Evolutionary conservation across 2,329 filamentous ascomycete species (phyloP), one percentile per base, ranked within the genome.

Genomic region (Neoascochyta sp.): DNA sequence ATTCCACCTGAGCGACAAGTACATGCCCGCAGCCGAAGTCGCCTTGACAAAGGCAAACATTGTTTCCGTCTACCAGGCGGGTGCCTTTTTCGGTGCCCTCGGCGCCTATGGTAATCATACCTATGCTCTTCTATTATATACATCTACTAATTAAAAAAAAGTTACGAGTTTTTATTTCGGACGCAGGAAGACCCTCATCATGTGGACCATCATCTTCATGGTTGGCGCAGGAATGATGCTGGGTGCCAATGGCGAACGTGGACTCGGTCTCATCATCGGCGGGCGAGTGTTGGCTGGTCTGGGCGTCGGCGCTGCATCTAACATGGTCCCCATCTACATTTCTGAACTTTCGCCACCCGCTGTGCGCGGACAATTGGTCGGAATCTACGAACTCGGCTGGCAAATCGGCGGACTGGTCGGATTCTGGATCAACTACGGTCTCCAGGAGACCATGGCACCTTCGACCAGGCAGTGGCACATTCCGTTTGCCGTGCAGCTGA

Each of bases 31-130:
- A 0, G 28, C 47, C 3, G 52, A 74, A 10, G 64, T 78, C 16
- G 72, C 78, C 14, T 62, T 83, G 3, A 64, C 83, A 29, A 80
- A 78, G 51, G 69, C 80, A 49, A 89, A 88, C 60, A 87, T 89
- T 41, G 84, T 88, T 32, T 86, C 81, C 20, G 76, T 82, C 33
- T 89, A 86, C 65, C 86, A 90, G 63, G 85, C 83, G 9, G 84
- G 84, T 35, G 83, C 83, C 37, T 88, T 90, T 67, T 88, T 89
- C 48, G 85, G 85, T 30, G 76, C 80, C 11, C 52, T 54, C 16
- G 49, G 49, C n/a, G 51, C 51, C 7, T 88, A 83, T 46, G n/a
- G n/a, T n/a, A n/a, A n/a, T n/a, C n/a, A n/a, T n/a, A n/a, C n/a
- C n/a, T n/a, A n/a, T n/a, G n/a, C n/a, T n/a, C n/a, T n/a, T n/a